phyloP scores from a whole-genome alignment of 306 rosid genomes.

The cucumber (Cucumis sativus) region DNA sequence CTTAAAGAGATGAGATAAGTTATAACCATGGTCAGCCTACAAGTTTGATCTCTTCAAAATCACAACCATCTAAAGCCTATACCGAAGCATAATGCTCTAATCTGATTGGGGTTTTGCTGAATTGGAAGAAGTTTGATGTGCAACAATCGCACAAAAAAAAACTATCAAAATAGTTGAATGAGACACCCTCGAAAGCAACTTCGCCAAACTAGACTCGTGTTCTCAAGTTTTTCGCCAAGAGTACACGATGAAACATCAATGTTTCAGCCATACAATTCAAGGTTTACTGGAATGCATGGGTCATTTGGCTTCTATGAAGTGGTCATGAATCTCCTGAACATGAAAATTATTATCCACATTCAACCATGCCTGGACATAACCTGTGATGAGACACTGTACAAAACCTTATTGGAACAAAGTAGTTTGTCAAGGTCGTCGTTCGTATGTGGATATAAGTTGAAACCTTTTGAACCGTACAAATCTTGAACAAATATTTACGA shows the following conservation, averaged over 20 bases:
- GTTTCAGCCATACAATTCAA: not conserved
- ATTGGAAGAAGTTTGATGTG: not conserved
- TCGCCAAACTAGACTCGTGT: not conserved
- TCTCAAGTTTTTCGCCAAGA: not conserved
- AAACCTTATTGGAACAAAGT: no score
- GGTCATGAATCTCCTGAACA: not conserved
- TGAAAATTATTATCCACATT: not conserved
- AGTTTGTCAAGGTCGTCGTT: no score
- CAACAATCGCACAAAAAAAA: not conserved
- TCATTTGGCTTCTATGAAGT: not conserved
- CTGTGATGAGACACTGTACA: not conserved
- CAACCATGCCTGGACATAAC: not conserved
- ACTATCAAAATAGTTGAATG: not conserved
- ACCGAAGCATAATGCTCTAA: not conserved
- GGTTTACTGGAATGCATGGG: not conserved
- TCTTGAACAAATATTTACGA: no score
- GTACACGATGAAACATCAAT: not conserved
- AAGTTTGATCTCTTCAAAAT: not conserved
- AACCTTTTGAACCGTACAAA: no score
- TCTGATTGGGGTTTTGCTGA: not conserved
- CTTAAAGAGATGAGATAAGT: slow-evolving; percentile 14
- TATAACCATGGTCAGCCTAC: not conserved
- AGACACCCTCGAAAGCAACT: not conserved
- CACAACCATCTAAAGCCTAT: not conserved
- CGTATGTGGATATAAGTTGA: no score